A percentile compares a stretch with the other conserved stretches of the same genome.
phyloP scores from a whole-genome alignment of 441 rosid species.

The Brassica hybrid region DNA sequence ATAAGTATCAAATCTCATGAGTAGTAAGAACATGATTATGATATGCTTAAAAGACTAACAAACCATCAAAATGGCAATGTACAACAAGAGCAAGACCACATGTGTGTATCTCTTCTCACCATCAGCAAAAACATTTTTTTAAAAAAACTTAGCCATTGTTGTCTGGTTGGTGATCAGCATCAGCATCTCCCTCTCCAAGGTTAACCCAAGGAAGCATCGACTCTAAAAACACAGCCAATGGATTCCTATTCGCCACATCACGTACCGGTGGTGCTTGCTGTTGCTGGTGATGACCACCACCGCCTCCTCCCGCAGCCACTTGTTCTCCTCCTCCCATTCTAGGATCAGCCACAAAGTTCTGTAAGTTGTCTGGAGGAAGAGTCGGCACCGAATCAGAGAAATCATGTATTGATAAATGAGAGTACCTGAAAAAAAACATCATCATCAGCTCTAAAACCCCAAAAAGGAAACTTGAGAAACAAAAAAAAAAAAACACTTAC shows the following conservation, averaged over 20 bases:
- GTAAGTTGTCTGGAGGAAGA: constrained; percentile 86
- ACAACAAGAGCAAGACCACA: too few species aligned
- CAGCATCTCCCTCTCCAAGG: constrained; percentile 53
- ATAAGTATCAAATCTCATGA: not conserved
- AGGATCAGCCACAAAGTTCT: constrained; percentile 77
- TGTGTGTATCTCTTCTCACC: constrained; percentile 1
- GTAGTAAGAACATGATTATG: constrained; percentile 1
- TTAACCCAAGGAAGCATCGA: constrained; percentile 87
- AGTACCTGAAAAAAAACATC: constrained; percentile 55
- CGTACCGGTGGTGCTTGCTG: constrained; percentile 44
- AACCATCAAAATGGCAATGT: constrained; percentile 31
- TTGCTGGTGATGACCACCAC: not conserved
- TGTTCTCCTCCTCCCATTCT: constrained; percentile 59
- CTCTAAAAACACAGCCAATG: constrained; percentile 72
- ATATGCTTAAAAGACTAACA: constrained; percentile 4
- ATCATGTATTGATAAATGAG: constrained; percentile 76
- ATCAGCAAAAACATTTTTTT: too few species aligned
- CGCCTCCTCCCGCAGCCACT: constrained; percentile 26
- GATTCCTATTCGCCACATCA: constrained; percentile 65
- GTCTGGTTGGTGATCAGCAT: constrained; percentile 32
- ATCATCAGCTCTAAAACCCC: not conserved
- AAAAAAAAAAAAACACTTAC: constrained; percentile 50
- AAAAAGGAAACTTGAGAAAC: not conserved
- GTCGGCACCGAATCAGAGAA: constrained; percentile 78
- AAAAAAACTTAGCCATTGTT: constrained; percentile 35